Evolutionary conservation across 257 asterid genomes (phyloP).

Genomic region (Solanum pinnatisectum): DNA sequence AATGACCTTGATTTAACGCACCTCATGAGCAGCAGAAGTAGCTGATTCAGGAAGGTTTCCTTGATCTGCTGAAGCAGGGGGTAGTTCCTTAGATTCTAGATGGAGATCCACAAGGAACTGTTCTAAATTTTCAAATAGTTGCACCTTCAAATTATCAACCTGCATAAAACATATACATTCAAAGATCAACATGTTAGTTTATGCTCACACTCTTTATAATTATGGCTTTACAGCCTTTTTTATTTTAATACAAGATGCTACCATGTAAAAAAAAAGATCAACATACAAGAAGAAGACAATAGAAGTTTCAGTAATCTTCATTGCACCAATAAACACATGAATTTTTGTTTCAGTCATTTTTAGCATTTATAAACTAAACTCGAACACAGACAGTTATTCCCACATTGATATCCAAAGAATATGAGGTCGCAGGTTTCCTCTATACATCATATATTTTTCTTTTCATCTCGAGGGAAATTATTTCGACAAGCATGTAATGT

Average conservation of each 20-base stretch:
- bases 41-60: slow-evolving; percentile 29
- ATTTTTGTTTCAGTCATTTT: not conserved
- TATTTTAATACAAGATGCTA: not conserved
- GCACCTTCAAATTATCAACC: slow-evolving; percentile 88
- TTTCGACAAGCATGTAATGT: not conserved
- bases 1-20: slow-evolving; percentile 19
- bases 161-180: slow-evolving; percentile 17
- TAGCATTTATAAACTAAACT: not conserved
- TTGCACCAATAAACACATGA: not conserved
- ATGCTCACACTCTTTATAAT: not conserved
- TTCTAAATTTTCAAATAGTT: slow-evolving; percentile 85
- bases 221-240: not conserved
- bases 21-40: slow-evolving; percentile 63
- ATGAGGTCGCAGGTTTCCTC: not conserved
- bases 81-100: slow-evolving; percentile 55
- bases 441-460: not conserved
- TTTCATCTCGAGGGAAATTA: not conserved
- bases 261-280: not conserved
- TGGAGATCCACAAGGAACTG: slow-evolving; percentile 84
- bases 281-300: not conserved
- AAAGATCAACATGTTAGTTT: not conserved
- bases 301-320: not conserved
- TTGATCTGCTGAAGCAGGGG: slow-evolving; percentile 28
- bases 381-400: not conserved
- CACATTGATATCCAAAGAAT: not conserved